Conservation (phyloP, 495 filamentous ascomycete genomes). For the Wilcoxina mikolae region DNA sequence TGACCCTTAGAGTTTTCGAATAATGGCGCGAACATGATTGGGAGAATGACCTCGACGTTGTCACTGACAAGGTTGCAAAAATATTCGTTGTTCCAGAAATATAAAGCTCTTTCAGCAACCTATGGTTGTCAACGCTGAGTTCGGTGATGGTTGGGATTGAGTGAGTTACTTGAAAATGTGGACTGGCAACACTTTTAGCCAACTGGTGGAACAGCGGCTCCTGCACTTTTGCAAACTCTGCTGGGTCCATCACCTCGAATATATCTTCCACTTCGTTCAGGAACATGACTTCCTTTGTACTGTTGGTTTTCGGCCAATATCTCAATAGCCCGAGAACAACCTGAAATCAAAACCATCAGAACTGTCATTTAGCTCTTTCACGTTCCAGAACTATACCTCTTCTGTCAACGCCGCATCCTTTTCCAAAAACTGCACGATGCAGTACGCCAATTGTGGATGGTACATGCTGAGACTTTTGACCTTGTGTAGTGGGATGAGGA, state of each 20-base stretch:
- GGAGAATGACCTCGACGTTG: slow-evolving; percentile 94
- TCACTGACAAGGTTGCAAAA: slow-evolving; percentile 99
- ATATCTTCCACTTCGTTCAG: slow-evolving; percentile 99
- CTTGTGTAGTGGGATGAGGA: slow-evolving; percentile 88
- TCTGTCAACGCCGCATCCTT: slow-evolving; percentile 96
- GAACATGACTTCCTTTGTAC: slow-evolving; percentile 99
- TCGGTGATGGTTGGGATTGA: neutral
- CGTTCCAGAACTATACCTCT: slow-evolving; percentile 45
- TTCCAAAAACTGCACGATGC: slow-evolving; percentile 97
- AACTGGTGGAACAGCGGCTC: slow-evolving; percentile 93
- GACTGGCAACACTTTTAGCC: slow-evolving; percentile 93
- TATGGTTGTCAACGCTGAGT: slow-evolving; percentile 24
- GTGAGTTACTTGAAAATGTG: slow-evolving; percentile 73
- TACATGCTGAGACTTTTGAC: slow-evolving; percentile 99
- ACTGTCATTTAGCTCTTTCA: neutral
- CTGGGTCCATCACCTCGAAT: slow-evolving; percentile 99
- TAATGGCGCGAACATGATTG: slow-evolving; percentile 97
- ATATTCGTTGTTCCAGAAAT: slow-evolving; percentile 99
- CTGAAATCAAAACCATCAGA: slow-evolving; percentile 31
- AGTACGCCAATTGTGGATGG: slow-evolving; percentile 95
- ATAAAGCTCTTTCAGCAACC: slow-evolving; percentile 91
- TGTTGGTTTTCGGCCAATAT: slow-evolving; percentile 99
- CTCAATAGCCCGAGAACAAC: slow-evolving; percentile 87
- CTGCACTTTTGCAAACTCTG: slow-evolving; percentile 96
- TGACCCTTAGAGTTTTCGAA: slow-evolving; percentile 99